These are phyloP conservation scores for Fusarium sp. DNA, from an alignment of 2,329 filamentous ascomycete species.

Conservation along the genomic window DNA sequence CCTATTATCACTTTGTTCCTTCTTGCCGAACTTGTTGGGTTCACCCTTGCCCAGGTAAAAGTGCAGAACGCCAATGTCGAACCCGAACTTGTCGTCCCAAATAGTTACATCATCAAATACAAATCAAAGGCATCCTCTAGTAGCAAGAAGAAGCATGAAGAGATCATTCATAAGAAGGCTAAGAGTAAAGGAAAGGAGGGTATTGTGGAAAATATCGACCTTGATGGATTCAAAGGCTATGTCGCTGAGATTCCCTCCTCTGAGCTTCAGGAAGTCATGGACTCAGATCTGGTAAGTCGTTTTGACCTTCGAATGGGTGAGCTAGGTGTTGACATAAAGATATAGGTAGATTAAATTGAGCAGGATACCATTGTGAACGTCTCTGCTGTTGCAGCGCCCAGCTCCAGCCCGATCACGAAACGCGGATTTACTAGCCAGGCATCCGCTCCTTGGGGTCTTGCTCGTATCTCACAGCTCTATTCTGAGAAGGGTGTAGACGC, in stretches of 20 bases:
- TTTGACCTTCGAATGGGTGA: no score
- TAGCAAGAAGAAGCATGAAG: conserved; percentile 6
- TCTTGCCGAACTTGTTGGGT: neutral
- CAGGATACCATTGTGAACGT: conserved; percentile 3
- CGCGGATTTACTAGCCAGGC: neutral
- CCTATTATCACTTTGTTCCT: rapidly evolving
- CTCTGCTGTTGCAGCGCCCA: neutral
- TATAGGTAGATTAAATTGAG: conserved; percentile 10
- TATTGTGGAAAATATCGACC: neutral
- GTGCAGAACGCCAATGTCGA: neutral
- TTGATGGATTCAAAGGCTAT: conserved; percentile 5
- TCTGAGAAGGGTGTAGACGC: neutral
- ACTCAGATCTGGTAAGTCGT: conserved; percentile 5
- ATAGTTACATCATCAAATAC: conserved; percentile 26
- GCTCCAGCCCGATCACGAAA: neutral
- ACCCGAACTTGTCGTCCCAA: neutral
- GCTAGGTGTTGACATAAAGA: neutral
- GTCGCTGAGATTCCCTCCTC: conserved; percentile 8
- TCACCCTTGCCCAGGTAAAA: neutral
- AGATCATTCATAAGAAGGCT: neutral
- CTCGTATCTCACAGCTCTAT: neutral
- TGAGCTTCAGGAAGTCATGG: neutral
- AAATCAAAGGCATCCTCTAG: neutral
- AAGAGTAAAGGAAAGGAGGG: conserved; percentile 18
- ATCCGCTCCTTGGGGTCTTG: conserved; percentile 16